phyloP scores from a whole-genome alignment of 2,329 filamentous ascomycete genomes.

The Claviceps africana region DNA sequence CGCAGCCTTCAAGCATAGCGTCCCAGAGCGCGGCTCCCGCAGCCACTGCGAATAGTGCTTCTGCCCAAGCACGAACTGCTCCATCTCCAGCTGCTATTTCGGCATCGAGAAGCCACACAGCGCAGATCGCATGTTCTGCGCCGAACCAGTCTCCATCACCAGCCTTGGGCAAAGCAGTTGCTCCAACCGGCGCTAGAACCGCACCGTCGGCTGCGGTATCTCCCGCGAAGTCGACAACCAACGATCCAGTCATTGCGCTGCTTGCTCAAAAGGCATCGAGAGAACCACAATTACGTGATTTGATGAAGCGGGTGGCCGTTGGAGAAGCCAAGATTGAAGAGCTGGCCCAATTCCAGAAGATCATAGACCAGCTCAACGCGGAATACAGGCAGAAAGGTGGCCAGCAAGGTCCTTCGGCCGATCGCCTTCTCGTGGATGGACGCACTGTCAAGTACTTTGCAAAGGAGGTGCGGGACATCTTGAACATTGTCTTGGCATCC shows the following conservation, averaged over 20 bases:
- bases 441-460: constrained; percentile 46
- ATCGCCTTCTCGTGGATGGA: constrained; percentile 39
- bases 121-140: not conserved
- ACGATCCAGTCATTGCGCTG: constrained; percentile 68
- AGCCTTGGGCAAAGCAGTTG: constrained; percentile 9
- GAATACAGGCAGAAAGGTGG: constrained; percentile 40
- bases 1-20: not conserved
- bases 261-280: constrained; percentile 62
- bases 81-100: constrained; percentile 7
- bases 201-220: constrained; percentile 1
- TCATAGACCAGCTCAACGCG: constrained; percentile 64
- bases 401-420: constrained; percentile 38
- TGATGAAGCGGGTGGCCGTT: constrained; percentile 74
- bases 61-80: constrained; percentile 2
- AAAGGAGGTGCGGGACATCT: constrained; percentile 41
- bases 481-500: constrained; percentile 44
- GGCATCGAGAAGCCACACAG: constrained; percentile 6
- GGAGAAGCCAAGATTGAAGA: constrained; percentile 59
- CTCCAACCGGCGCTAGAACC: not conserved
- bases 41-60: not conserved
- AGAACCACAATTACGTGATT: constrained; percentile 56
- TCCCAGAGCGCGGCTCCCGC: constrained; percentile 2
- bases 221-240: constrained; percentile 17
- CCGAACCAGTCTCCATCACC: constrained; percentile 4
- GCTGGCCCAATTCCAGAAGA: constrained; percentile 60